A percentile compares a stretch with the other conserved stretches of the same genome.
These are phyloP conservation scores for Ganoderma meredithae DNA, from an alignment of 1,284 basidiomycete genomes.

Conservation along the genomic window DNA sequence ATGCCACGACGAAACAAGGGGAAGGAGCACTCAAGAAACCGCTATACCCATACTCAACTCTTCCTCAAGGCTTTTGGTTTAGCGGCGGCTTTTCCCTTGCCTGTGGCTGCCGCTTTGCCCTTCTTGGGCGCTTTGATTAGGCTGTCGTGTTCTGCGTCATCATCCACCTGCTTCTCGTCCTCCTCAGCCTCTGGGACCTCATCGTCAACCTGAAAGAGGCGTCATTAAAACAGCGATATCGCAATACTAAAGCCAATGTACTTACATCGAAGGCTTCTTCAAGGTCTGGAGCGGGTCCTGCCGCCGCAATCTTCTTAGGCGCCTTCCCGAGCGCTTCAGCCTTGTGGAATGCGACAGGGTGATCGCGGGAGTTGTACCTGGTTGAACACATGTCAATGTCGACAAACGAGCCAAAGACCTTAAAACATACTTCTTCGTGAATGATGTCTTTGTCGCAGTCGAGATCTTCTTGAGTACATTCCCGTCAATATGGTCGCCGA, in stretches of 20 bases:
- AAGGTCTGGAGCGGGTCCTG: slow-evolving; percentile 81
- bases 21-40: not conserved
- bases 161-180: slow-evolving; percentile 45
- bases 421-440: slow-evolving; percentile 80
- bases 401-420: not conserved
- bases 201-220: slow-evolving; percentile 44
- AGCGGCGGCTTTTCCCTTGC: slow-evolving; percentile 26
- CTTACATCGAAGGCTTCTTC: slow-evolving; percentile 83
- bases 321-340: slow-evolving; percentile 78
- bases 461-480: slow-evolving; percentile 85
- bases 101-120: slow-evolving; percentile 40
- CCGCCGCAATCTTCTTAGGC: slow-evolving; percentile 78
- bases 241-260: slow-evolving; percentile 18
- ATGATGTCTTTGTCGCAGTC: slow-evolving; percentile 80
- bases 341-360: slow-evolving; percentile 93
- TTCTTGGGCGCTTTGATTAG: slow-evolving; percentile 55
- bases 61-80: slow-evolving; percentile 37
- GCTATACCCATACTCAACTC: slow-evolving; percentile 13
- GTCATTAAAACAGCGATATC: slow-evolving; percentile 9
- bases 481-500: slow-evolving; percentile 82
- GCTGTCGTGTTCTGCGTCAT: slow-evolving; percentile 57
- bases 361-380: slow-evolving; percentile 87
- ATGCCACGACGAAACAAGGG: not conserved
- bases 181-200: slow-evolving; percentile 52
- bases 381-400: not conserved